phyloP scores from a whole-genome alignment of 2,329 filamentous ascomycete species.

The Torrubiellomyces zombiae region DNA sequence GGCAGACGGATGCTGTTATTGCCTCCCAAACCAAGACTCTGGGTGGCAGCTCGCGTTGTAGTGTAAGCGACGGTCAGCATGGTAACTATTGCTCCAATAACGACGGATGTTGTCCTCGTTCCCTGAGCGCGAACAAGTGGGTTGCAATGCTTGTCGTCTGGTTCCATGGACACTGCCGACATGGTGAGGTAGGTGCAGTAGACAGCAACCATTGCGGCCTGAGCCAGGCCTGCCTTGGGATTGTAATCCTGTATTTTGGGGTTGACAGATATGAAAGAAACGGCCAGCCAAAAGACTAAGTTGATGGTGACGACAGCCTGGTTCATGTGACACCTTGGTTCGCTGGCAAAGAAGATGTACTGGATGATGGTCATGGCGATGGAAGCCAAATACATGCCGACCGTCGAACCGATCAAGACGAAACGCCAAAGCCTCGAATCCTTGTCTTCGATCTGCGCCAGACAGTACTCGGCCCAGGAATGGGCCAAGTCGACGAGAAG shows the following conservation, averaged over 20 bases:
- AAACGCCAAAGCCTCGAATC: constrained; percentile 75
- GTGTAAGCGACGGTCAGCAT: constrained; percentile 97
- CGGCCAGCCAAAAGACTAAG: constrained; percentile 61
- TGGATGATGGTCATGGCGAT: constrained; percentile 90
- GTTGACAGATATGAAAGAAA: constrained; percentile 77
- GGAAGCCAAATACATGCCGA: constrained; percentile 84
- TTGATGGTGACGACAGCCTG: constrained; percentile 93
- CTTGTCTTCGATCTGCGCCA: constrained; percentile 78
- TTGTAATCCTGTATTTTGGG: constrained; percentile 83
- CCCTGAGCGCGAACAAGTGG: constrained; percentile 73
- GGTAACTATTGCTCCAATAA: constrained; percentile 86
- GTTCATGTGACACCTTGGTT: constrained; percentile 85
- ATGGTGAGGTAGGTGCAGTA: constrained; percentile 99
- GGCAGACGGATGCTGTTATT: constrained; percentile 36
- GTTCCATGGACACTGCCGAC: constrained; percentile 97
- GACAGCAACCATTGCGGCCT: constrained; percentile 89
- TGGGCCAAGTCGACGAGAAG: constrained; percentile 90
- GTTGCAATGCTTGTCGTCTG: constrained; percentile 85
- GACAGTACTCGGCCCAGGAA: constrained; percentile 91
- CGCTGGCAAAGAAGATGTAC: constrained; percentile 85
- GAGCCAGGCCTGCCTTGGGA: constrained; percentile 84
- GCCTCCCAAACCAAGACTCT: constrained; percentile 60
- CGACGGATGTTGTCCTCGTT: constrained; percentile 75
- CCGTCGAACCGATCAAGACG: constrained; percentile 76
- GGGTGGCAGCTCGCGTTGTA: constrained; percentile 87